Evolutionary conservation across 805 yeast species (phyloP).

Genomic region (Candida khao-thaluensis): DNA sequence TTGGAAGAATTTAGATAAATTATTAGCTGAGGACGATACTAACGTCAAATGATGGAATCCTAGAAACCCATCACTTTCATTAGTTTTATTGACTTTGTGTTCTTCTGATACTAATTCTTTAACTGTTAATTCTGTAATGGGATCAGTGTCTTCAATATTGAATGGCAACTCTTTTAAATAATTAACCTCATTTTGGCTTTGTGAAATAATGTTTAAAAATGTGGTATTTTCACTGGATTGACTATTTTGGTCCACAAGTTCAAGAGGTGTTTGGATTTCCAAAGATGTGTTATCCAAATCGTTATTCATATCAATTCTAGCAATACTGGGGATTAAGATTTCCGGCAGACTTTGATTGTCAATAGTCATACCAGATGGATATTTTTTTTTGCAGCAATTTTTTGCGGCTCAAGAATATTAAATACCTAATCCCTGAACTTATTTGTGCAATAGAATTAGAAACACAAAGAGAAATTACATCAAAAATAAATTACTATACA

Average conservation of each 20-base stretch:
- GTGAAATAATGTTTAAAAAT: background rate
- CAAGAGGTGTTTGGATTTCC: background rate
- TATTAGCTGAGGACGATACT: constrained; percentile 72
- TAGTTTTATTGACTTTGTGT: constrained; percentile 16
- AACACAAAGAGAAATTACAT: no score
- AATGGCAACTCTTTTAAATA: constrained; percentile 8
- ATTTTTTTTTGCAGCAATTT: constrained; percentile 1
- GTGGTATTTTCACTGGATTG: background rate
- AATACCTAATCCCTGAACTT: no score
- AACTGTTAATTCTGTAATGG: background rate
- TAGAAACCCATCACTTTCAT: constrained; percentile 29
- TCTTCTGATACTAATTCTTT: constrained; percentile 22
- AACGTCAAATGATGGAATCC: constrained; percentile 69
- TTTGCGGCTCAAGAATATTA: background rate
- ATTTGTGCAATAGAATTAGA: no score
- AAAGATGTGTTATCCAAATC: background rate
- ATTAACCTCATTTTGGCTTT: constrained; percentile 1
- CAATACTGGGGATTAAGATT: background rate
- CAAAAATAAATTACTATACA: no score
- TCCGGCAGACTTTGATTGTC: constrained; percentile 5
- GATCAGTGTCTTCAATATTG: background rate
- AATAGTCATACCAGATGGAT: constrained; percentile 1
- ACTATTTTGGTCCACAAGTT: background rate
- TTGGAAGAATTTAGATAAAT: constrained; percentile 55
- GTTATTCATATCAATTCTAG: constrained; percentile 1